These are phyloP conservation scores for Lecanicillium sp. DNA, from an alignment of 2,329 filamentous ascomycete species.

Conservation along the genomic window DNA sequence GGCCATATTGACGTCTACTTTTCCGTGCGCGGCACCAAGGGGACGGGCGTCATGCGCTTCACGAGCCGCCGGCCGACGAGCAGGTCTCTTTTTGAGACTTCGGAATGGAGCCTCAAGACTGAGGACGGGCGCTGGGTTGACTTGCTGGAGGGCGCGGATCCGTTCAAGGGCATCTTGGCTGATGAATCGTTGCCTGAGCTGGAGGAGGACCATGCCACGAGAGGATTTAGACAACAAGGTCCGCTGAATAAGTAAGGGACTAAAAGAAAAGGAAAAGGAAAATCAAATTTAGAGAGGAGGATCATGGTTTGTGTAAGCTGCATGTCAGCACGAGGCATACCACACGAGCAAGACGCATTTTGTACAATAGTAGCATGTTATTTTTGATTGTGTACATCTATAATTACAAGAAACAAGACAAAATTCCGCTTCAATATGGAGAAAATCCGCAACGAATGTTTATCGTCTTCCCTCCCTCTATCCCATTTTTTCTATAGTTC, in stretches of 20 bases:
- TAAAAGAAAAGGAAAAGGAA: constrained; percentile 1
- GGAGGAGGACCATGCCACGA: constrained; percentile 28
- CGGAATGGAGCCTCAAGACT: constrained; percentile 78
- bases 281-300: too few species aligned
- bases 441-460: constrained; percentile 1
- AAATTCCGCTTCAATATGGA: constrained; percentile 12
- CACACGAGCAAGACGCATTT: too few species aligned
- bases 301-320: too few species aligned
- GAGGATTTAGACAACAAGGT: constrained; percentile 44
- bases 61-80: constrained; percentile 58
- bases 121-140: constrained; percentile 55
- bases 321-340: background rate
- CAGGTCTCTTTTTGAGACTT: constrained; percentile 69
- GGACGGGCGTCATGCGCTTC: constrained; percentile 69
- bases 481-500: constrained; percentile 17
- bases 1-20: constrained; percentile 84
- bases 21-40: constrained; percentile 71
- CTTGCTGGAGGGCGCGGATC: constrained; percentile 64
- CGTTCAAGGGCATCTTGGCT: constrained; percentile 49
- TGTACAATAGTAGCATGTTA: constrained; percentile 12
- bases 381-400: constrained; percentile 22
- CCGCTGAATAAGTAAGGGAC: constrained; percentile 22
- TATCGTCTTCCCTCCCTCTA: too few species aligned
- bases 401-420: constrained; percentile 24
- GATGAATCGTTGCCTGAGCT: constrained; percentile 20